Evolutionary conservation across 108 stramenopile genomes (phyloP).

Genomic region (Fragilariopsis cylindrus): DNA sequence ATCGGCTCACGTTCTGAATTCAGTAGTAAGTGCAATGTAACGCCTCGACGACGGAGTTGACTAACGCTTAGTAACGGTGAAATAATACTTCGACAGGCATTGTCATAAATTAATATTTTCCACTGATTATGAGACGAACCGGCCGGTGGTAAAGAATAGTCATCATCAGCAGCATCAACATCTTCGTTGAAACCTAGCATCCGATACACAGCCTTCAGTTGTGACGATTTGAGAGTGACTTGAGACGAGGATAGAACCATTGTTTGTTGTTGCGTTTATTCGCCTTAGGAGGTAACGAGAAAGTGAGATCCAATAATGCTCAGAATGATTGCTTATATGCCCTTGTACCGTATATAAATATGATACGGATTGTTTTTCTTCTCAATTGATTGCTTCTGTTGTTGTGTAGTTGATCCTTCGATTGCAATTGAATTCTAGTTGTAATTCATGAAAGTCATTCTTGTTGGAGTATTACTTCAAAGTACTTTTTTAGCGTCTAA

Average conservation of each 20-base stretch:
- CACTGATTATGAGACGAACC: conserved; percentile 85
- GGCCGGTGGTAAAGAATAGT: conserved; percentile 52
- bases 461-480: too few species aligned
- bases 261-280: background rate
- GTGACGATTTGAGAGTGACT: conserved; percentile 66
- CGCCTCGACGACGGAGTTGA: conserved; percentile 92
- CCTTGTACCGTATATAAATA: too few species aligned
- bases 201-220: conserved; percentile 73
- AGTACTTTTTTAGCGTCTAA: too few species aligned
- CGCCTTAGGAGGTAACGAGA: too few species aligned
- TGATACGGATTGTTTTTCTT: too few species aligned
- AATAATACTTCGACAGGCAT: conserved; percentile 91
- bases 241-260: conserved; percentile 29
- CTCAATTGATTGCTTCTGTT: too few species aligned
- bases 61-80: conserved; percentile 93
- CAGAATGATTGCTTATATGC: too few species aligned
- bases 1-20: conserved; percentile 91
- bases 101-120: conserved; percentile 98
- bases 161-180: conserved; percentile 35
- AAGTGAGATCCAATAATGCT: too few species aligned
- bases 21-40: conserved; percentile 94
- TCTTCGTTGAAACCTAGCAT: conserved; percentile 79
- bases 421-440: too few species aligned
- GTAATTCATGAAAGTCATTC: too few species aligned
- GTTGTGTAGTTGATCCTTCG: too few species aligned